Evolutionary conservation across 139 green algal genomes (phyloP).

Genomic region (Chlamydomonas schloesseri): DNA sequence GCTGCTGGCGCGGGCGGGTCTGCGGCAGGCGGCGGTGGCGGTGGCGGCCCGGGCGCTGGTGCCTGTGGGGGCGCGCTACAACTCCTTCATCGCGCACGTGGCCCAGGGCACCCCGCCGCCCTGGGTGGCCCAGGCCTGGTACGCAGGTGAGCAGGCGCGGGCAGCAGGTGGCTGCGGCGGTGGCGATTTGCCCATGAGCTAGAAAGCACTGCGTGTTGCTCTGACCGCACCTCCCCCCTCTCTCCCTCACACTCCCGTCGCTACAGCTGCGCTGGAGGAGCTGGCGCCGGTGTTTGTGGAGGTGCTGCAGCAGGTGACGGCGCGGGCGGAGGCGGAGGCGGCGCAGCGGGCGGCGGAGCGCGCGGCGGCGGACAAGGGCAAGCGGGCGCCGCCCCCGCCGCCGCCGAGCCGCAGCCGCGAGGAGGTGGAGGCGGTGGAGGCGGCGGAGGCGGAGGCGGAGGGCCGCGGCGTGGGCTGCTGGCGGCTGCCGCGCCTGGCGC

Average conservation of each 20-base stretch:
- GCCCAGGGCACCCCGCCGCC: not conserved
- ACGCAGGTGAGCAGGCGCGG: not conserved
- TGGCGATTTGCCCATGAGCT: not conserved
- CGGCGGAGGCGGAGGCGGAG: conserved; percentile 6
- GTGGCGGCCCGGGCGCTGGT: conserved; percentile 3
- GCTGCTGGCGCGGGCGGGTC: not conserved
- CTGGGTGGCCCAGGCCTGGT: not conserved
- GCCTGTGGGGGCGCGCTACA: not conserved
- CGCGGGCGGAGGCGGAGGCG: not conserved
- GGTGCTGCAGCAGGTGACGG: not conserved
- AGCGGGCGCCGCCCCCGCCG: not conserved
- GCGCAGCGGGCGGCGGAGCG: not conserved
- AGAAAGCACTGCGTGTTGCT: too few relatives aligned
- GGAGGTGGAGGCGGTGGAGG: not conserved
- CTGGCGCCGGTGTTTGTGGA: conserved; percentile 26
- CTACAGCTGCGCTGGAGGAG: not conserved
- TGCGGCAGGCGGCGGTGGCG: conserved; percentile 1
- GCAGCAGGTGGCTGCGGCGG: not conserved
- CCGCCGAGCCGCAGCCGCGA: too few relatives aligned
- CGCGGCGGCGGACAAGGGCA: too few relatives aligned
- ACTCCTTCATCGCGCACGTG: not conserved
- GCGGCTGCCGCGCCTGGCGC: not conserved
- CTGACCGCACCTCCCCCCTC: too few relatives aligned
- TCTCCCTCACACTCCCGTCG: not conserved
- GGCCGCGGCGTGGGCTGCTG: conserved; percentile 33